Evolutionary conservation across 805 yeast species (phyloP), one percentile per base, ranked within the genome.

Genomic region (Hanseniaspora vineae): DNA sequence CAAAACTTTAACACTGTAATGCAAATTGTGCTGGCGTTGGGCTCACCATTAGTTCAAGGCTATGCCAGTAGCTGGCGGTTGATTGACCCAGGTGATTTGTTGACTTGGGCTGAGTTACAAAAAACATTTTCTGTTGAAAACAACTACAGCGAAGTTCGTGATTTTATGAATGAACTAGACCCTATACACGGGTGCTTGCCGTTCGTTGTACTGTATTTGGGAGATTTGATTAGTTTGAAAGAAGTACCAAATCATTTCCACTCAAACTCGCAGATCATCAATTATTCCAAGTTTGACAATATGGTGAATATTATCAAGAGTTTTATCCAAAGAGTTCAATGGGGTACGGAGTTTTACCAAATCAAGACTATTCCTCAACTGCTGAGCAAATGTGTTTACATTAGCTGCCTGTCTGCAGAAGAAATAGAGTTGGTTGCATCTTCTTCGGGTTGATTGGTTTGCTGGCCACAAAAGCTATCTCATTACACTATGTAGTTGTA

Each of bases 1-100:
- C 97, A 89, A 61, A 90, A 90, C 63, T 88, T 72, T 61, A 80
- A 95, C 10, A 83, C 97, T 0, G 67, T 87, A 64, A 83, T 87
- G 82, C 96, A 90, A 64, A 77, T 92, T 42, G 73, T 85, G 13
- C 68, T 89, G 47, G 97, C 95, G 0, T 70, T 90, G 51, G 81
- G 81, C 19, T 77, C 92, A 3, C 76, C 72, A 35, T 73, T 75
- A 50, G 71, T 85, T 42, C 76, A 73, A 58, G 69, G 72, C 50
- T 67, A 83, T 55, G 72, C 71, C 46, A 74, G 72, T 14, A 87
- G 95, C 1, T 88, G 96, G 96, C 70, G 75, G 52, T 65, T 72
- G 46, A 66, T 90, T 39, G 77, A 82, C 23, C 81, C 82, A 1
- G 85, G 83, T 12, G 96, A 90, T 57, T 66, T 80, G 44, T 66